A percentile compares a stretch with the other conserved stretches of the same genome.
Evolutionary conservation across 108 stramenopile species (phyloP).

Genomic region (Fistulifera pelliculosa): DNA sequence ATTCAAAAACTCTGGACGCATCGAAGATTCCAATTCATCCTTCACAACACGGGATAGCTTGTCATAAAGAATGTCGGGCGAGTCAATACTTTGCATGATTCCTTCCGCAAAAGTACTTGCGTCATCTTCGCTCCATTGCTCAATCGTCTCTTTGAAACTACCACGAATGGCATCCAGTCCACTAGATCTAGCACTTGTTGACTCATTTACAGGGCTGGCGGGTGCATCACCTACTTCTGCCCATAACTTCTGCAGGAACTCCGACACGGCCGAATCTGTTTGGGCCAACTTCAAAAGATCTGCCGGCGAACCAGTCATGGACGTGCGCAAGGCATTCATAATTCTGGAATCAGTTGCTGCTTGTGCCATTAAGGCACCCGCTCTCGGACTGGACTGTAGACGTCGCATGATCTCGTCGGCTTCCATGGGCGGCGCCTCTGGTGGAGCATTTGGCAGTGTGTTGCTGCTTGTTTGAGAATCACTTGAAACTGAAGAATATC

Average conservation of each 20-base stretch:
- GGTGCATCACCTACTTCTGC: constrained; percentile 1
- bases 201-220: not conserved
- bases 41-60: constrained; percentile 79
- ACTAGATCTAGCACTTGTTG: not conserved
- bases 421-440: constrained; percentile 8
- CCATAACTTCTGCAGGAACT: constrained; percentile 21
- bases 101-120: not conserved
- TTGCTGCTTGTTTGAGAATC: not conserved
- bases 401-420: constrained; percentile 18
- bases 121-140: constrained; percentile 6
- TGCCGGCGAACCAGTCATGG: constrained; percentile 33
- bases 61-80: constrained; percentile 32
- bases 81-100: constrained; percentile 9
- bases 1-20: constrained; percentile 97
- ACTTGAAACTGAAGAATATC: not conserved
- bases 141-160: constrained; percentile 11
- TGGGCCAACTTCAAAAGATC: constrained; percentile 18
- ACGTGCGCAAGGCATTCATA: constrained; percentile 25
- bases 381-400: constrained; percentile 19
- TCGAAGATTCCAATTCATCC: constrained; percentile 77
- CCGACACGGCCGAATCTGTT: constrained; percentile 15
- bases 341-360: constrained; percentile 21
- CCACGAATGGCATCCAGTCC: constrained; percentile 15
- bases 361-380: constrained; percentile 20
- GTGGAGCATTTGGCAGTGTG: not conserved